A percentile compares a stretch with the other conserved stretches of the same genome.
Conservation (phyloP, 1,284 basidiomycete genomes). For the Termitomyces sp. region DNA sequence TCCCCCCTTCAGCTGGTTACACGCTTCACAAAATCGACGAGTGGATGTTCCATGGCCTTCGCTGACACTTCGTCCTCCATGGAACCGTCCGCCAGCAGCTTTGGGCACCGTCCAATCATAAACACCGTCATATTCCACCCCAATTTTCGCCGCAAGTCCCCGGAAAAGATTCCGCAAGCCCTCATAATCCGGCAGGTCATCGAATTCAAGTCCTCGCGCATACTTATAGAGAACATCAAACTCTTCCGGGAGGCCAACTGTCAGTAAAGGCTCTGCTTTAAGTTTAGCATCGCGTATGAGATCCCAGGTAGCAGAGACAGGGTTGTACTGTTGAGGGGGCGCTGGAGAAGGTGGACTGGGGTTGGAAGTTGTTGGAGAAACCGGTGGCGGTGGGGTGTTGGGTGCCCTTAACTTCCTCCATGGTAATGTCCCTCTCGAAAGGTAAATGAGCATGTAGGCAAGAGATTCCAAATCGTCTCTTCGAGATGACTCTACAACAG, state of each 20-base stretch:
- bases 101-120: constrained; percentile 44
- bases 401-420: constrained; percentile 81
- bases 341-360: constrained; percentile 14
- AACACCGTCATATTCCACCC: constrained; percentile 50
- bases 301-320: constrained; percentile 79
- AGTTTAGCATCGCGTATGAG: constrained; percentile 68
- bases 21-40: constrained; percentile 34
- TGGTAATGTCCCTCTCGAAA: constrained; percentile 84
- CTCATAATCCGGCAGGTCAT: constrained; percentile 88
- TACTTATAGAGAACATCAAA: constrained; percentile 84
- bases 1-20: constrained; percentile 22
- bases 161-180: constrained; percentile 81
- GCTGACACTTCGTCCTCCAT: constrained; percentile 23
- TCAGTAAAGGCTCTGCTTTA: constrained; percentile 60
- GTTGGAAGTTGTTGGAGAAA: constrained; percentile 34
- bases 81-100: constrained; percentile 11
- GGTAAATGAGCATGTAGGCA: constrained; percentile 92
- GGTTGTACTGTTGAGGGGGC: constrained; percentile 35
- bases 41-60: constrained; percentile 22
- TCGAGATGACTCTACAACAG: constrained; percentile 67
- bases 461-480: constrained; percentile 90
- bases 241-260: constrained; percentile 80
- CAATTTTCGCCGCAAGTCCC: constrained; percentile 49
- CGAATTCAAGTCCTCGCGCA: constrained; percentile 81
- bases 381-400: constrained; percentile 40